Evolutionary conservation across 768 basidiomycete genomes (phyloP), one percentile per base, ranked within the genome.

Genomic region (Sporobolomyces pararoseus): DNA sequence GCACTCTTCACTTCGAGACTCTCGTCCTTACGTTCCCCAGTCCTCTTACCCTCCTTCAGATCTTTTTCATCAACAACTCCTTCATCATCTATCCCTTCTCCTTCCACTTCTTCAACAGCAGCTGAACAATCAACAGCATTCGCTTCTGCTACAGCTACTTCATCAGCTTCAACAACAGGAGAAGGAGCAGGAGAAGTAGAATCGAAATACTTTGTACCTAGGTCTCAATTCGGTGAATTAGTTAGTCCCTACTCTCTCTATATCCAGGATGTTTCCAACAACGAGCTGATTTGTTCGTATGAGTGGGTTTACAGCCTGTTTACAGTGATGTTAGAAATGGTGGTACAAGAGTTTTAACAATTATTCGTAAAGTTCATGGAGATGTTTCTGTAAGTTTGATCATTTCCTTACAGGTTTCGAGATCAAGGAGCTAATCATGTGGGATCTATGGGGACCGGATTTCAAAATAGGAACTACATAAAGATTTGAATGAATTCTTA

Each of bases 311-410:
- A 21, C 62, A 69, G 68, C 68, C 68, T 7, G 68, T 69, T 16
- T 69, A 69, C 55, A 39, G 46, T 19, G 68, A 69, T 21, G 31
- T 52, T 5, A 19, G 49, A 32, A 63, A 69, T 29, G 47, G 37
- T 16, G 68, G 68, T 0, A 52, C 62, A 27, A 29, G 53, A 5
- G 35, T 51, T 13, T 16, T 59, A 19, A 69, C 68, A 17, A 16
- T 69, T 6, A 34, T 69, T 17, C 61, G 68, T 7, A 69, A 64
- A 34, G 49, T 63, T 5, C 32, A 51, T 21, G 68, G 68, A 9
- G 62, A 69, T 35, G n/a, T 69, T 42, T 31, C 29, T 21, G 68
- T 69, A 27, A 54, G 68, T 25, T 21, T 27, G n/a, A n/a, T n/a
- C 37, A 21, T 34, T 51, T 16, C 34, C 7, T 42, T 29, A 17